These are phyloP conservation scores for Atkinsonella texensis DNA, from an alignment of 2,329 filamentous ascomycete genomes.

Conservation along the genomic window DNA sequence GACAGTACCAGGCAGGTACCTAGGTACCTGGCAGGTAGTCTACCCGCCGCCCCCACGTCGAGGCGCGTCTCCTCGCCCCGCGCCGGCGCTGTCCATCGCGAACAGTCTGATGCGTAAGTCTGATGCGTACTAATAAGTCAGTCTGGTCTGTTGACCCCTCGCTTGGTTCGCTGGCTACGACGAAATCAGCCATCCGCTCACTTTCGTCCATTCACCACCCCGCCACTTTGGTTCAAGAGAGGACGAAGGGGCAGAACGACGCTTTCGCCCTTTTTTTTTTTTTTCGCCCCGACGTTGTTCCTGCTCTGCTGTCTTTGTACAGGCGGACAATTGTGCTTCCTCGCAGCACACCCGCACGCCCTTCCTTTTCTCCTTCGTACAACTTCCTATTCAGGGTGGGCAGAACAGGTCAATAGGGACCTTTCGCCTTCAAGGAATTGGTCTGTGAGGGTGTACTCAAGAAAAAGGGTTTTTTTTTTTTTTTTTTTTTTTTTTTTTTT, in stretches of 20 bases:
- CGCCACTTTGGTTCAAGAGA: constrained; percentile 1
- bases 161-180: constrained; percentile 3
- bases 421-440: neutral
- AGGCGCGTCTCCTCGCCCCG: constrained; percentile 5
- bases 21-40: no score
- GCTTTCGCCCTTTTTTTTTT: neutral
- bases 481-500: no score
- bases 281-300: neutral
- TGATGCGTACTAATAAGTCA: no score
- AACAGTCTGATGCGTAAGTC: neutral
- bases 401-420: neutral
- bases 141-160: constrained; percentile 4
- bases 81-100: neutral
- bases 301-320: neutral
- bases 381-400: neutral
- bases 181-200: neutral
- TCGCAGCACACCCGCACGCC: neutral
- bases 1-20: no score
- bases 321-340: neutral
- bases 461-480: neutral
- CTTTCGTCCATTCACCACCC: constrained; percentile 2
- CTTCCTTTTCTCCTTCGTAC: neutral
- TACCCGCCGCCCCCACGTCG: neutral
- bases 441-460: neutral
- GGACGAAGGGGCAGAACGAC: neutral